Conservation (phyloP, 768 basidiomycete genomes). For the Botryobasidium botryosum region DNA sequence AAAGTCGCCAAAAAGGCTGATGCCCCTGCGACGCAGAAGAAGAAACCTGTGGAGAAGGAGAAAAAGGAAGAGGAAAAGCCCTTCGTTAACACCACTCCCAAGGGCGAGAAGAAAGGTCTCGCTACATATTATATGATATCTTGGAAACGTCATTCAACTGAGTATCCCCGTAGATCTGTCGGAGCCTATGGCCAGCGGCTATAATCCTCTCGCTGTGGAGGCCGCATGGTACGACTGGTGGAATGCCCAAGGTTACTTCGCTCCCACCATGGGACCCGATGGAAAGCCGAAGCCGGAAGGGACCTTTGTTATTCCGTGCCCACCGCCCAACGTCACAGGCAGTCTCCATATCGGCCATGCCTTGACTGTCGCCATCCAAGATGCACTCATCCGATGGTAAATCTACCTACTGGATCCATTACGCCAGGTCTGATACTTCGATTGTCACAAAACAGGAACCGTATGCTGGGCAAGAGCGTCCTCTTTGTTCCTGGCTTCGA, state of each 20-base stretch:
- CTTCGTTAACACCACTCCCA: constrained; percentile 82
- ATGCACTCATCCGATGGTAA: constrained; percentile 74
- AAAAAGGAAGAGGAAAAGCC: constrained; percentile 48
- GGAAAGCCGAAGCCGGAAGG: constrained; percentile 46
- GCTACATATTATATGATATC: background rate
- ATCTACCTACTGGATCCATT: constrained; percentile 14
- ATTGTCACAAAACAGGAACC: constrained; percentile 43
- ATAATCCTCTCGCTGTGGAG: constrained; percentile 90
- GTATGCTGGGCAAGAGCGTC: constrained; percentile 86
- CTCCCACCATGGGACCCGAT: constrained; percentile 43
- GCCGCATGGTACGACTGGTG: constrained; percentile 99
- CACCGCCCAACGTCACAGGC: constrained; percentile 96
- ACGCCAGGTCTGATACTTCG: background rate
- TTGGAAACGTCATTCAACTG: background rate
- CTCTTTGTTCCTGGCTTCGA: constrained; percentile 92
- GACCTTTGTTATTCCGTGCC: constrained; percentile 69
- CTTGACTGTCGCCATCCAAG: constrained; percentile 82
- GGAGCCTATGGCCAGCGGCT: constrained; percentile 76
- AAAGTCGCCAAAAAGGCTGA: constrained; percentile 40
- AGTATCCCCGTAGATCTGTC: constrained; percentile 50
- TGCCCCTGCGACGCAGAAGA: constrained; percentile 31
- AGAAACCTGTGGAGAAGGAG: constrained; percentile 56
- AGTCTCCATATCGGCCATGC: constrained; percentile 91
- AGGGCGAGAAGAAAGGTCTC: constrained; percentile 87
- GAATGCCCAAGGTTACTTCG: constrained; percentile 79